Evolutionary conservation across 805 yeast species (phyloP), one percentile per base, ranked within the genome.

Genomic region (Pichia ethanolica): DNA sequence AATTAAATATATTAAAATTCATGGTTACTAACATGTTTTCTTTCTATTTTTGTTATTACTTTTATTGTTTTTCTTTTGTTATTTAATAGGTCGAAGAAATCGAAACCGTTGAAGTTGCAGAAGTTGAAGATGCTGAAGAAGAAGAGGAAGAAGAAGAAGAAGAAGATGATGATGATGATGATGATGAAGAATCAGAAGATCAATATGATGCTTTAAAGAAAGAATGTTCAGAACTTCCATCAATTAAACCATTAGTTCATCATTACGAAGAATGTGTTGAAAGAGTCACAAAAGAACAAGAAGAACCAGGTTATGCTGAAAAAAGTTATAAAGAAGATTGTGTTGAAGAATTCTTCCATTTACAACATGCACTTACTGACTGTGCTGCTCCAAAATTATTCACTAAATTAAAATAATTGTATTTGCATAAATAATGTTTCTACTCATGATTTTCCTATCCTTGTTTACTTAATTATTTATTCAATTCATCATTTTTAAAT

Each of bases 261-360:
- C 97, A 90, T 72, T 89, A 84, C 72, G 82, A 86, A 55, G 97
- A 90, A 72, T 91, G 99, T 79, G 82, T 82, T 52, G 97, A 87
- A 73, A 89, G 97, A 76, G 98, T 91, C 57, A 82, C 93, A 57
- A 80, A 83, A 68, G 95, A 82, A 61, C 78, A 75, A 75, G 88
- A 89, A 73, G 90, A 87, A 65, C 85, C 79, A 59, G 95, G 75
- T 60, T 90, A 91, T 68, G 96, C 71, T 32, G 83, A 85, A 51
- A 79, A 78, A 62, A 82, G 75, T 10, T 77, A 88, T 77, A 91
- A 91, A 73, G 99, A 91, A 76, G 97, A 91, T 73, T 91, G 99
- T 78, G 85, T 91, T 54, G 98, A 91, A 73, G 99, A 91, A 73
- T 91, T 86, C 71, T 91, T 91, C 89, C 98, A 93, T 73, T 77